Percentiles rank a stretch among this genome's conserved stretches.
These are phyloP conservation scores for Melampsora larici-populina DNA, from an alignment of 1,284 basidiomycete species.

Conservation along the genomic window DNA sequence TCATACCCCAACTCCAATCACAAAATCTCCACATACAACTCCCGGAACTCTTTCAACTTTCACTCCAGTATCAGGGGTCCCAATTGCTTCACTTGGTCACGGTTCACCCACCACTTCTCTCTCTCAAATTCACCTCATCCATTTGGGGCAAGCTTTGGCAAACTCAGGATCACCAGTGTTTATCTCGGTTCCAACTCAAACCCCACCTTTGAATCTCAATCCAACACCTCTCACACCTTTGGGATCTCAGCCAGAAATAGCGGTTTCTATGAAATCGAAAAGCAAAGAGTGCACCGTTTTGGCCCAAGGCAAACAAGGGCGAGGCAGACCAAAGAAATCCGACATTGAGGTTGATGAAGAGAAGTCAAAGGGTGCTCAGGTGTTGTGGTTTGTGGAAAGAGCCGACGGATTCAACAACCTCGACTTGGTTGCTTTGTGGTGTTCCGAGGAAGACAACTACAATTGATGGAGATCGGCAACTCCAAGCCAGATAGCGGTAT, in stretches of 20 bases:
- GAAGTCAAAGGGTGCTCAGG: neutral
- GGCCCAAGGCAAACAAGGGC: neutral
- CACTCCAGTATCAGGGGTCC: neutral
- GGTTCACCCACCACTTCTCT: neutral
- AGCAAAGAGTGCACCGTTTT: too few relatives aligned
- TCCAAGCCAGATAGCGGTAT: neutral
- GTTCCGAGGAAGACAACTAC: neutral
- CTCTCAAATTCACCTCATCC: neutral
- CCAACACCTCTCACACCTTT: neutral
- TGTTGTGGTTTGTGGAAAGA: neutral
- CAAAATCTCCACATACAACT: neutral
- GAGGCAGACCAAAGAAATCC: too few relatives aligned
- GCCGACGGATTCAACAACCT: neutral
- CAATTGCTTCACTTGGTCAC: neutral
- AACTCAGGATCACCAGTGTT: neutral
- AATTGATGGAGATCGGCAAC: neutral
- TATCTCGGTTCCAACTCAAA: neutral
- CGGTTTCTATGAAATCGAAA: neutral
- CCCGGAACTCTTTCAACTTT: neutral
- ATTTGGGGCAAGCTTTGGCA: neutral
- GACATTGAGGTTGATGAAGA: neutral
- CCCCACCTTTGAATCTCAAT: too few relatives aligned
- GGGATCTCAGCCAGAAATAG: neutral
- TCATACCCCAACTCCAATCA: neutral
- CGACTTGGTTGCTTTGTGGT: neutral